phyloP scores from a whole-genome alignment of 1,284 basidiomycete species.

The Polyporus tsugae region DNA sequence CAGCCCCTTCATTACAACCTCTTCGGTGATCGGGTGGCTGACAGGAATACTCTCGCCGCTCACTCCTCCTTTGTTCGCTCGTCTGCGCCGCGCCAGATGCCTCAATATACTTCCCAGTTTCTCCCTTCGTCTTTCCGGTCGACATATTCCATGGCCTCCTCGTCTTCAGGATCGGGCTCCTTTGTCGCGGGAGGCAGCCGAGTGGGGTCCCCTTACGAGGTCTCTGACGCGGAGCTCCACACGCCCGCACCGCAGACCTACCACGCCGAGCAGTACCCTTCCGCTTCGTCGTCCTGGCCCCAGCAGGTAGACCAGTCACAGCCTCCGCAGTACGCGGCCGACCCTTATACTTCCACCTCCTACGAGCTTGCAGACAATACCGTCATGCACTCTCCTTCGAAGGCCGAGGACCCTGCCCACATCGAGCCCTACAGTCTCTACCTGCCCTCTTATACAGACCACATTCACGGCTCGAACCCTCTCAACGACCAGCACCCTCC shows the following conservation, averaged over 20 bases:
- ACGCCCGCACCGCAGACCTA: slow-evolving; percentile 22
- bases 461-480: slow-evolving; percentile 18
- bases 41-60: slow-evolving; percentile 32
- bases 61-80: slow-evolving; percentile 39
- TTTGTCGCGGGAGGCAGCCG: slow-evolving; percentile 28
- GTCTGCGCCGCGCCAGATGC: slow-evolving; percentile 34
- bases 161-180: slow-evolving; percentile 29
- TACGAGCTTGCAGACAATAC: slow-evolving; percentile 22
- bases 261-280: slow-evolving; percentile 25
- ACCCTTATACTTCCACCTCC: slow-evolving; percentile 26
- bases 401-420: slow-evolving; percentile 18
- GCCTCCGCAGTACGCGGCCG: slow-evolving; percentile 18
- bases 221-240: slow-evolving; percentile 26
- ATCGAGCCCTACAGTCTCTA: slow-evolving; percentile 26
- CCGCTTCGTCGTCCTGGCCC: slow-evolving; percentile 24
- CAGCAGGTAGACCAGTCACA: slow-evolving; percentile 24
- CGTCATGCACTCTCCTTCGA: slow-evolving; percentile 18
- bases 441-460: slow-evolving; percentile 26
- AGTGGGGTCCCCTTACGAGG: slow-evolving; percentile 30
- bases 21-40: slow-evolving; percentile 27
- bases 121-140: slow-evolving; percentile 27
- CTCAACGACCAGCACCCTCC: slow-evolving; percentile 17
- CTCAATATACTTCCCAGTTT: slow-evolving; percentile 25
- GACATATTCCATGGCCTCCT: slow-evolving; percentile 27
- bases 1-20: slow-evolving; percentile 29